Conservation (phyloP, 441 rosid genomes). For the Croton laevigatus region DNA sequence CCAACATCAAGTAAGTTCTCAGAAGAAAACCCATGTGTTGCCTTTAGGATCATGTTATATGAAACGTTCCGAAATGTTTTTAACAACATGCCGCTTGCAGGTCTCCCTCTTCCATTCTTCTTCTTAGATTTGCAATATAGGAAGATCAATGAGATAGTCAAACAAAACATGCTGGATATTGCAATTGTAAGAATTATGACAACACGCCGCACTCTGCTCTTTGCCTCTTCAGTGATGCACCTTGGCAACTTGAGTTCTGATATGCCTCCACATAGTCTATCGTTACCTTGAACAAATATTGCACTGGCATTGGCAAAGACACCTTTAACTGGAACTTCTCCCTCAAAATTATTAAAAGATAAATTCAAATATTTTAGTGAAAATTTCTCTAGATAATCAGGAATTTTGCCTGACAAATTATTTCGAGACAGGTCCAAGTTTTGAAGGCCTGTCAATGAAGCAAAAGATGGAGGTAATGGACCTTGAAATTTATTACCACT, state of each 20-base stretch:
- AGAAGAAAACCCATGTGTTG: conserved; percentile 24
- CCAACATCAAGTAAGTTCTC: conserved; percentile 25
- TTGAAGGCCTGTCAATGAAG: conserved; percentile 16
- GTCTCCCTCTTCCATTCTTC: neutral
- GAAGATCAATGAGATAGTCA: too few relatives aligned
- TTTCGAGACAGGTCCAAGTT: conserved; percentile 21
- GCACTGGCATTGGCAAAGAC: conserved; percentile 4
- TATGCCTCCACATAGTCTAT: conserved; percentile 23
- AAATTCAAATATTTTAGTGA: conserved; percentile 4
- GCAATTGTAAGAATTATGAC: neutral
- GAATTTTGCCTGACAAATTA: conserved; percentile 20
- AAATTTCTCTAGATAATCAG: neutral
- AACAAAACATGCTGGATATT: neutral
- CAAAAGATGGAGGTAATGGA: conserved; percentile 20
- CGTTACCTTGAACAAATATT: conserved; percentile 12
- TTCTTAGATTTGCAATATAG: too few relatives aligned
- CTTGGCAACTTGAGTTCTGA: conserved; percentile 6
- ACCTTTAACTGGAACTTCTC: neutral
- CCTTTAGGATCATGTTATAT: neutral
- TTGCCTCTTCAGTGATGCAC: neutral
- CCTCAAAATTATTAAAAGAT: conserved; percentile 13
- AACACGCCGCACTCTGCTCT: too few relatives aligned
- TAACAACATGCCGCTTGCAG: neutral
- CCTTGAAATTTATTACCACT: conserved; percentile 19
- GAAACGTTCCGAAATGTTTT: neutral